Conservation (phyloP, 495 filamentous ascomycete species). For the Corynascus novoguineensis region DNA sequence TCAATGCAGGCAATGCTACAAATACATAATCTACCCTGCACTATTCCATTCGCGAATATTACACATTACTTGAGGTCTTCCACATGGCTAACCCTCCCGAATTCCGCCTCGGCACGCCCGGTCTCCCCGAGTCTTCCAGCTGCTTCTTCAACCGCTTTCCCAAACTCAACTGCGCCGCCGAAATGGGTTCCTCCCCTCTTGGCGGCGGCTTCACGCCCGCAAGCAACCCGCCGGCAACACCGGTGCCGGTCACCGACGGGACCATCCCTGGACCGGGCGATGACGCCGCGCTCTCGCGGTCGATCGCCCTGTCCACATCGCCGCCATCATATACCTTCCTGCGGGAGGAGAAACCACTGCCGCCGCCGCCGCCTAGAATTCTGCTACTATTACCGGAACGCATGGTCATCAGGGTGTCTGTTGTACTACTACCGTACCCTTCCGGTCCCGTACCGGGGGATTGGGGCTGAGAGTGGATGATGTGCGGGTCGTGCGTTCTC, state of each 20-base stretch:
- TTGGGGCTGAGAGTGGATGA: not conserved
- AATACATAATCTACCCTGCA: not conserved
- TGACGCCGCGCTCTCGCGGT: slow-evolving; percentile 34
- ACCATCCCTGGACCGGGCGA: slow-evolving; percentile 2
- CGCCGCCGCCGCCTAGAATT: not conserved
- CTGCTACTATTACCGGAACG: not conserved
- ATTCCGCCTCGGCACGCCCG: slow-evolving; percentile 22
- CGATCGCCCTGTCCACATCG: slow-evolving; percentile 27
- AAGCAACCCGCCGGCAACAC: slow-evolving; percentile 1
- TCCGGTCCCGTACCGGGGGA: slow-evolving; percentile 6
- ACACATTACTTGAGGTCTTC: slow-evolving; percentile 13
- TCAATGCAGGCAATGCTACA: not conserved
- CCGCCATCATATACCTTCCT: slow-evolving; percentile 12
- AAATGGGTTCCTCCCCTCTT: slow-evolving; percentile 33
- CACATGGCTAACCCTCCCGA: slow-evolving; percentile 24
- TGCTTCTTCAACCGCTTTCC: slow-evolving; percentile 42
- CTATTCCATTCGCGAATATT: not conserved
- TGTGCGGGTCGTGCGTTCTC: slow-evolving; percentile 13
- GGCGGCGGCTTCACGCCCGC: slow-evolving; percentile 16
- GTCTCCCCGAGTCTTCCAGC: slow-evolving; percentile 27
- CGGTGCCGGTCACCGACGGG: slow-evolving; percentile 9
- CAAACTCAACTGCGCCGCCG: slow-evolving; percentile 41
- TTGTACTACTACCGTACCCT: too few relatives aligned
- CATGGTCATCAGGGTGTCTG: not conserved
- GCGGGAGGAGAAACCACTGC: not conserved